Evolutionary conservation across 257 asterid genomes (phyloP), one percentile per base, ranked within the genome.

Genomic region (Solanum chmielewskii): DNA sequence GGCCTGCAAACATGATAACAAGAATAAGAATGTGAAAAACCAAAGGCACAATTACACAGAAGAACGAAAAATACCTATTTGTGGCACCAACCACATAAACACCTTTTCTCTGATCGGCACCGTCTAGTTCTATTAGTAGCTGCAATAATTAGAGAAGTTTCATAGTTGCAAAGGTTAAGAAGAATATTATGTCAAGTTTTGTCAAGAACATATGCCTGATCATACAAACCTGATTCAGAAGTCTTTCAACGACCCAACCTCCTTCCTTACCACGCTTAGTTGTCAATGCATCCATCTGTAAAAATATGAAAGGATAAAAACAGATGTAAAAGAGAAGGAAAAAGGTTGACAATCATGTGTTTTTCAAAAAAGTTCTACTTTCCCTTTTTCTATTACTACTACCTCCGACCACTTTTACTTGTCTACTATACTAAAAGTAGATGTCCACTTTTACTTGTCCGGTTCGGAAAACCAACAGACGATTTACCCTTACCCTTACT

Each of bases 51-150:
- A 87, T 42, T 56, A 86, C 33, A 21, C 73, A 45, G 84, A 88
- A 49, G 29, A 75, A 83, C 33, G 27, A 84, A 76, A 11, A 16
- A 23, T 85, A 96, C 98, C 99, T 94, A 92, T 97, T 97, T 81
- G 98, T 95, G 82, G 99, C 98, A 75, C 99, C 98, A 86, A 95
- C 94, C 56, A 97, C 95, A 89, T 88, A 95, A 87, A 97, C 96
- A 42, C 96, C 98, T 77, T 76, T 89, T 83, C 98, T 90, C 49
- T 92, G 91, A 75, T 94, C 99, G 45, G 94, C 95, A 41, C 99
- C 99, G 62, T 94, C 98, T 75, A 95, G 93, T 90, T 95, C 99
- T 90, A 93, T 87, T 88, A 97, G 92, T 49, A 97, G 90, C 99
- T 95, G 93, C 92, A 92, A 88, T 25, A 78, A 88, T 76, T 37